These are phyloP conservation scores for Fusarium buharicum DNA, from an alignment of 2,329 filamentous ascomycete species.

Conservation along the genomic window DNA sequence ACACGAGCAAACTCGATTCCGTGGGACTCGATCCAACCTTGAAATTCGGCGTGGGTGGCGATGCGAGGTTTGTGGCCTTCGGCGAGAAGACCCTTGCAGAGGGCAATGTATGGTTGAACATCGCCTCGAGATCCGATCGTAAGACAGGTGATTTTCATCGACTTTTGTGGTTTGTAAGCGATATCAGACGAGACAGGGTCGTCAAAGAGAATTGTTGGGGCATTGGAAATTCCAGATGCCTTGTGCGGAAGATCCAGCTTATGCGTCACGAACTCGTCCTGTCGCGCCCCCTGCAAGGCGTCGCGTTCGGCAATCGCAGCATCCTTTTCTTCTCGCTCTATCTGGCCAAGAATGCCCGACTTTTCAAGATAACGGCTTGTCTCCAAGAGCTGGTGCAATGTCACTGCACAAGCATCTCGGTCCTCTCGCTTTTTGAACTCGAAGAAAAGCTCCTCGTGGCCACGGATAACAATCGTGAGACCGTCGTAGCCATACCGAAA, in stretches of 20 bases:
- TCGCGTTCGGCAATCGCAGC: slow-evolving; percentile 83
- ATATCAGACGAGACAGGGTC: slow-evolving; percentile 88
- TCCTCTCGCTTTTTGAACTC: slow-evolving; percentile 83
- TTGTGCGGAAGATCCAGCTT: slow-evolving; percentile 62
- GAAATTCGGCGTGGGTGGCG: slow-evolving; percentile 91
- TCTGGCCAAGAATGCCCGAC: slow-evolving; percentile 72
- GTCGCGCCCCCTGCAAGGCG: slow-evolving; percentile 78
- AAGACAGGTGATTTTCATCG: slow-evolving; percentile 87
- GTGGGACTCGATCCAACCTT: slow-evolving; percentile 87
- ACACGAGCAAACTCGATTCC: slow-evolving; percentile 93
- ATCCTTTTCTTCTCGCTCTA: slow-evolving; percentile 76
- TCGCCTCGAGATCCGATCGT: slow-evolving; percentile 97
- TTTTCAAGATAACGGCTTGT: slow-evolving; percentile 76
- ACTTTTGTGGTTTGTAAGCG: slow-evolving; percentile 85
- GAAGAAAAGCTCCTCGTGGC: slow-evolving; percentile 96
- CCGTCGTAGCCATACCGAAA: slow-evolving; percentile 93
- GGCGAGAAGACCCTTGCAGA: slow-evolving; percentile 88
- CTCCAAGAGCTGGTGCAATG: slow-evolving; percentile 80
- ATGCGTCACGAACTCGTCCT: slow-evolving; percentile 62
- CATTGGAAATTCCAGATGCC: slow-evolving; percentile 61
- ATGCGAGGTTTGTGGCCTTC: slow-evolving; percentile 90
- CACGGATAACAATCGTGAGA: slow-evolving; percentile 89
- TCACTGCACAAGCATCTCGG: slow-evolving; percentile 89
- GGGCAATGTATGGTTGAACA: slow-evolving; percentile 95
- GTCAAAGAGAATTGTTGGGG: slow-evolving; percentile 85